These are phyloP conservation scores for Hordeum pubiflorum DNA, from an alignment of 202 grass and related monocot species.

Conservation along the genomic window DNA sequence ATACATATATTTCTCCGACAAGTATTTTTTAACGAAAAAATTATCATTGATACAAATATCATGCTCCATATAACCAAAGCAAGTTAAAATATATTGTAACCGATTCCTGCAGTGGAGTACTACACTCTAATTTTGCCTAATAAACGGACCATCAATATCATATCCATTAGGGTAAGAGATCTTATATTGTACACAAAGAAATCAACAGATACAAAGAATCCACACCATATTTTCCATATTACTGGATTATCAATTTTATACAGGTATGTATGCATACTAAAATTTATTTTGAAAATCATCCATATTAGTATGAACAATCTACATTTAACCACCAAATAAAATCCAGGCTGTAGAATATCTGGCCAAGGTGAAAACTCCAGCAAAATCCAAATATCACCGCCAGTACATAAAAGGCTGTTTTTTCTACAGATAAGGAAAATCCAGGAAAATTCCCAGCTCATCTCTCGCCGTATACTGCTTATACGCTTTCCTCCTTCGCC, in stretches of 20 bases:
- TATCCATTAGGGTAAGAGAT: too few relatives aligned
- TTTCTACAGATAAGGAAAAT: background rate
- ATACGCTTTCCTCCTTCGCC: background rate
- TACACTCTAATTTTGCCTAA: too few relatives aligned
- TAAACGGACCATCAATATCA: too few relatives aligned
- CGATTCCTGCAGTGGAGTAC: too few relatives aligned
- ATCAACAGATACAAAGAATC: background rate
- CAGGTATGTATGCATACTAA: background rate
- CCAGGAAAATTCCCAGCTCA: conserved; percentile 18
- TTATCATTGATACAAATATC: too few relatives aligned
- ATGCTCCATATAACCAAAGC: too few relatives aligned
- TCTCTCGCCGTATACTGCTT: background rate
- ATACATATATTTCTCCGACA: too few relatives aligned
- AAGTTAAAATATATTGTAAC: too few relatives aligned
- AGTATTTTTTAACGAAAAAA: too few relatives aligned
- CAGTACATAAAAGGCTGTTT: background rate
- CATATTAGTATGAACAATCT: too few relatives aligned
- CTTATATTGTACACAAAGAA: background rate
- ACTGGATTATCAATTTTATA: background rate
- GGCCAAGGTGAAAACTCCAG: background rate
- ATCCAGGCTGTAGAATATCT: background rate
- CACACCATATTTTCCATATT: background rate
- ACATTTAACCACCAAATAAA: background rate
- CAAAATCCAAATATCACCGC: conserved; percentile 8
- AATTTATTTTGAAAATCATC: too few relatives aligned